Conservation (phyloP, 2,329 filamentous ascomycete genomes). For the Fusarium sterilihyphosum region DNA sequence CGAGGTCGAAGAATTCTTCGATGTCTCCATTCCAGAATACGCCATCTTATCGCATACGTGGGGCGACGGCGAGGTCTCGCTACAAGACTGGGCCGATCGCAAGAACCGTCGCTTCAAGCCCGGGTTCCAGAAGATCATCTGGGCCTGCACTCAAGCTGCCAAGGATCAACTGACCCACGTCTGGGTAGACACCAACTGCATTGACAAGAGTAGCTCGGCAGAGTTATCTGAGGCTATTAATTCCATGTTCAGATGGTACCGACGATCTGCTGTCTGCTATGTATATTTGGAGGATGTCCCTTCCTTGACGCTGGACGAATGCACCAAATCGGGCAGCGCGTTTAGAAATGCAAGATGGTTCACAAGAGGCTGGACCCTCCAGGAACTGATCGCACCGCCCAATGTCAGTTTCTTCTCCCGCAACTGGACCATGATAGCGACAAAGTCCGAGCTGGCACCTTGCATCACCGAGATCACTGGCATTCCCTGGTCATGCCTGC, state of each 20-base stretch:
- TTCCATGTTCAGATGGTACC: not conserved
- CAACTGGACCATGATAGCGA: not conserved
- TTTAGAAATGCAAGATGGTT: not conserved
- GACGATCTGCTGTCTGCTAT: not conserved
- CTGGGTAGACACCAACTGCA: not conserved
- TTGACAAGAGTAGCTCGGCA: not conserved
- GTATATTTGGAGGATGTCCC: not conserved
- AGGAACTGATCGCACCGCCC: not conserved
- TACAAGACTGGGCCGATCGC: not conserved
- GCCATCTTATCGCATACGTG: not conserved
- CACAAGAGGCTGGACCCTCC: not conserved
- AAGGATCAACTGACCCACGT: not conserved
- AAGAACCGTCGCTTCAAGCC: not conserved
- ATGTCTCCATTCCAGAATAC: not conserved
- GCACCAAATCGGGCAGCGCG: accelerated
- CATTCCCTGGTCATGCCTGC: accelerated
- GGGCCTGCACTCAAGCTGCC: not conserved
- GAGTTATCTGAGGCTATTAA: not conserved
- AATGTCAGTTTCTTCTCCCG: not conserved
- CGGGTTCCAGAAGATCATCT: not conserved
- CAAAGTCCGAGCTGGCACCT: accelerated
- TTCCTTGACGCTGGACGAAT: not conserved
- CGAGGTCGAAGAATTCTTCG: not conserved
- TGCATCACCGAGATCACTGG: not conserved
- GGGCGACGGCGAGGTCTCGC: not conserved